phyloP scores from a whole-genome alignment of 164 flowering plant species.

The Brasenia schreberi region DNA sequence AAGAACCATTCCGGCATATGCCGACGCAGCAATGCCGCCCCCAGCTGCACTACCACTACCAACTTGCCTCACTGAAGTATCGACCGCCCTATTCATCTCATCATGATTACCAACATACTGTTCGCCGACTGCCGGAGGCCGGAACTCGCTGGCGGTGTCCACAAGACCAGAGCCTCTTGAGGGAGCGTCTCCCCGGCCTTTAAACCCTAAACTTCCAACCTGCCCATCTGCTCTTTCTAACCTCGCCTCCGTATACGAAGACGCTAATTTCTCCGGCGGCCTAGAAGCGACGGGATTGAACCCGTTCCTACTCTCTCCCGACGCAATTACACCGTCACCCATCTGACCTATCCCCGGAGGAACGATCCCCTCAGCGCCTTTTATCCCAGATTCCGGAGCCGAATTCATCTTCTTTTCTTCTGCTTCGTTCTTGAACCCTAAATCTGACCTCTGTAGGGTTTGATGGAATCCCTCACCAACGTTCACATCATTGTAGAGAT shows the following conservation, averaged over 20 bases:
- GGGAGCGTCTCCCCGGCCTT: background rate
- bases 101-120: background rate
- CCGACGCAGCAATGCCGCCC: constrained; percentile 4
- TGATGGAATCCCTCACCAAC: constrained; percentile 75
- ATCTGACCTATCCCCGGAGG: background rate
- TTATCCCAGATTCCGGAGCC: constrained; percentile 2
- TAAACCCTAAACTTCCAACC: background rate
- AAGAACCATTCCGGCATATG: constrained; percentile 41
- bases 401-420: constrained; percentile 9
- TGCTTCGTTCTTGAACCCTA: constrained; percentile 23
- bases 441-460: constrained; percentile 39
- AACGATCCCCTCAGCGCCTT: background rate
- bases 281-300: constrained; percentile 2
- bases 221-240: constrained; percentile 2
- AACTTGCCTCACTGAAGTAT: background rate
- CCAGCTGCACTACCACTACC: constrained; percentile 5
- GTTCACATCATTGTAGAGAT: constrained; percentile 84
- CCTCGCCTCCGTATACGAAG: constrained; percentile 2
- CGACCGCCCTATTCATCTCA: background rate
- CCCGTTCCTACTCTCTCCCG: background rate
- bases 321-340: background rate
- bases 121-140: background rate
- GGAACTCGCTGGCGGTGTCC: background rate
- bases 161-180: background rate
- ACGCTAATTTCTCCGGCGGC: constrained; percentile 7